A percentile compares a stretch with the other conserved stretches of the same genome.
phyloP scores from a whole-genome alignment of 768 basidiomycete genomes.

The Lepiota subincarnata region DNA sequence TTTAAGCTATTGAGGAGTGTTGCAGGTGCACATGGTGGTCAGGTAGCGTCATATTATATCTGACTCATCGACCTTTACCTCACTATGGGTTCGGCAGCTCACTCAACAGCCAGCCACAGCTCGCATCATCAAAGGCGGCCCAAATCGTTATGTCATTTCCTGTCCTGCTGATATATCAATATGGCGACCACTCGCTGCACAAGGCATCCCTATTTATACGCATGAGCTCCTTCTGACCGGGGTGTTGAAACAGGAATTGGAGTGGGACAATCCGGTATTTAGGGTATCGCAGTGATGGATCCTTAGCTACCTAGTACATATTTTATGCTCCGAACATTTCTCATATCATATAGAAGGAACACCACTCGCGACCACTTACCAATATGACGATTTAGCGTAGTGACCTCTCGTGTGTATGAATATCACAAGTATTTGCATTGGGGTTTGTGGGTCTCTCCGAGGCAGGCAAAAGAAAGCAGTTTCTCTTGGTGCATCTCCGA shows the following conservation, averaged over 20 bases:
- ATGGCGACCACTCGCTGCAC: constrained; percentile 56
- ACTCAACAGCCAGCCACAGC: constrained; percentile 47
- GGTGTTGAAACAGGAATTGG: constrained; percentile 62
- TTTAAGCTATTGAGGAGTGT: constrained; percentile 64
- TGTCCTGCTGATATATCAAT: constrained; percentile 57
- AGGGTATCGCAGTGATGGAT: constrained; percentile 19
- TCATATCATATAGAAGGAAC: no score
- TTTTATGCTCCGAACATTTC: no score
- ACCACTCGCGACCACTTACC: no score
- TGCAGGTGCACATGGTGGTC: constrained; percentile 65
- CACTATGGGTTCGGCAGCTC: constrained; percentile 26
- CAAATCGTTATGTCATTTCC: constrained; percentile 60
- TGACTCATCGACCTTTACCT: constrained; percentile 2
- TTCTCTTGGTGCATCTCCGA: no score
- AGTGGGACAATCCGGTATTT: constrained; percentile 49
- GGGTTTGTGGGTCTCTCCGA: no score
- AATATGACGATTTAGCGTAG: no score
- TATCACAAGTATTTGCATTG: no score
- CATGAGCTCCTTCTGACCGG: constrained; percentile 64
- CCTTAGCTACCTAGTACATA: neutral
- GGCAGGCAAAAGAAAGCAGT: no score
- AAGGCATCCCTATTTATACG: constrained; percentile 57
- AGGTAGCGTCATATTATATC: constrained; percentile 36
- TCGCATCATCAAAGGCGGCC: constrained; percentile 48
- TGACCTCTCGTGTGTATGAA: no score